Evolutionary conservation across 805 yeast species (phyloP).

Genomic region (Cyberlindnera mycetangii): DNA sequence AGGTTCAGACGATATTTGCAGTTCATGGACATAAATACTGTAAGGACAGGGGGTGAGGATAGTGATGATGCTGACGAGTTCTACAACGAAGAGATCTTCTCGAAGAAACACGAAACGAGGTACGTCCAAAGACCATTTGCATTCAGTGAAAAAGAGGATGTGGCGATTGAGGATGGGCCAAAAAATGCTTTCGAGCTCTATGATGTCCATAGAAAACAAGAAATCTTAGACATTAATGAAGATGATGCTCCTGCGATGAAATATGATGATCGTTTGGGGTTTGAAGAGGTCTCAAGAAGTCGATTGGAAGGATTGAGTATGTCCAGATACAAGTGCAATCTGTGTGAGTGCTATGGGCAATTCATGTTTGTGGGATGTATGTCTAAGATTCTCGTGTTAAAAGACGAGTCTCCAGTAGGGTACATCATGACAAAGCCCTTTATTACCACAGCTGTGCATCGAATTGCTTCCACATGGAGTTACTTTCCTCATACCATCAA

Average conservation of each 20-base stretch:
- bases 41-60: conserved; percentile 10
- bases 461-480: conserved; percentile 48
- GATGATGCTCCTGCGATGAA: conserved; percentile 1
- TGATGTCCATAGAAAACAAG: conserved; percentile 20
- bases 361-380: conserved; percentile 14
- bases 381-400: conserved; percentile 12
- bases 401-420: conserved; percentile 5
- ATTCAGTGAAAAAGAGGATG: conserved; percentile 6
- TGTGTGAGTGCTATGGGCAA: conserved; percentile 16
- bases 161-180: conserved; percentile 12
- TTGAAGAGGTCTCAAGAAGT: conserved; percentile 1
- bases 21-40: conserved; percentile 11
- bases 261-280: conserved; percentile 19
- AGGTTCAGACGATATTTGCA: conserved; percentile 17
- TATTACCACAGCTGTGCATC: conserved; percentile 30
- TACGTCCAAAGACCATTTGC: conserved; percentile 11
- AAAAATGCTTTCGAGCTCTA: conserved; percentile 12
- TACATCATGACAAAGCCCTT: conserved; percentile 16
- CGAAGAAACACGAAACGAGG: conserved; percentile 6
- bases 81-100: conserved; percentile 10
- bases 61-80: conserved; percentile 20
- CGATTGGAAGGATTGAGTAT: conserved; percentile 4
- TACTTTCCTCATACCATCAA: conserved; percentile 56
- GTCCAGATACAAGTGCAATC: conserved; percentile 19
- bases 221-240: not conserved